Conservation (phyloP, 139 green algal species). For the Klebsormidium nitens region DNA sequence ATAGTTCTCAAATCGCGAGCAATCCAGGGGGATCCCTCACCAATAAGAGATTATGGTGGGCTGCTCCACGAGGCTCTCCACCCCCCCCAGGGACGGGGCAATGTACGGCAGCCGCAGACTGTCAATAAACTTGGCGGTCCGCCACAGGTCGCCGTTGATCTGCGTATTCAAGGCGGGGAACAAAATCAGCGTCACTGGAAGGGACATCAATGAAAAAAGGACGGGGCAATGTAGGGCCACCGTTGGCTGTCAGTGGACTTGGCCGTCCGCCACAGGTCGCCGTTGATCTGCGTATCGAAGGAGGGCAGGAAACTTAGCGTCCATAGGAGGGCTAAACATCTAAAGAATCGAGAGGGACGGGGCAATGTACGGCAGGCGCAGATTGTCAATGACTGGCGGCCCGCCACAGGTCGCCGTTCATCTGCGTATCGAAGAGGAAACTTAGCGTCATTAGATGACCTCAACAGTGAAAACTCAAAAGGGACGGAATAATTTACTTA, state of each 20-base stretch:
- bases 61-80: slow-evolving; percentile 97
- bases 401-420: slow-evolving; percentile 76
- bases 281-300: slow-evolving; percentile 33
- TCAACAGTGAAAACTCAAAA: slow-evolving; percentile 49
- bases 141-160: slow-evolving; percentile 75
- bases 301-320: neutral
- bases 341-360: slow-evolving; percentile 23
- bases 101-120: slow-evolving; percentile 91
- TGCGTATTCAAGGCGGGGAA: slow-evolving; percentile 37
- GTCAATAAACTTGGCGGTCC: slow-evolving; percentile 89
- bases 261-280: slow-evolving; percentile 77
- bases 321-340: neutral
- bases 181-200: slow-evolving; percentile 35
- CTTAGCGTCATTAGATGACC: slow-evolving; percentile 14
- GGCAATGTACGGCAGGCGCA: slow-evolving; percentile 95
- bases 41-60: slow-evolving; percentile 87
- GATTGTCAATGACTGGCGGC: slow-evolving; percentile 88
- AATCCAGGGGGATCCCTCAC: slow-evolving; percentile 7
- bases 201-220: slow-evolving; percentile 47
- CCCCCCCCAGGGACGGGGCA: slow-evolving; percentile 91
- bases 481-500: slow-evolving; percentile 92
- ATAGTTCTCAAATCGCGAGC: too few relatives aligned
- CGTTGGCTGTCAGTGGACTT: slow-evolving; percentile 78
- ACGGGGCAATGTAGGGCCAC: slow-evolving; percentile 94
- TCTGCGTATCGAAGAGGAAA: slow-evolving; percentile 43